These are phyloP conservation scores for Pichia sp. DNA, from an alignment of 1,139 yeast species.

Conservation along the genomic window DNA sequence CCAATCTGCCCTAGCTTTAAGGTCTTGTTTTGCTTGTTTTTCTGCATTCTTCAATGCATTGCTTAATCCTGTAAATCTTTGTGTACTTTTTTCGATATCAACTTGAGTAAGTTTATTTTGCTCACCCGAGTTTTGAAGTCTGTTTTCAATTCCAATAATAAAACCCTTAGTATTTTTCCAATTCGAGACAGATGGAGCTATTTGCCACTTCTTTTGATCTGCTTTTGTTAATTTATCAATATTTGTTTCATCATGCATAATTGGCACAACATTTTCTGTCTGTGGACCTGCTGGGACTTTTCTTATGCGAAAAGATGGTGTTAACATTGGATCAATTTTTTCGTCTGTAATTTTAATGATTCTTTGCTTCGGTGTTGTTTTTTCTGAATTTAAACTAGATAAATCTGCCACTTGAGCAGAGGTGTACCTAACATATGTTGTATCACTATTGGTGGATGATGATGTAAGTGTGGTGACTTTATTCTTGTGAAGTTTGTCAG, in stretches of 20 bases:
- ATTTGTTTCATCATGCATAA: conserved; percentile 29
- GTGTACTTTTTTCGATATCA: conserved; percentile 41
- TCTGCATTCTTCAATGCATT: conserved; percentile 76
- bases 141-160: conserved; percentile 72
- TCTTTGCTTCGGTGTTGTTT: conserved; percentile 31
- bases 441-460: conserved; percentile 15
- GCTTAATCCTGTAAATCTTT: conserved; percentile 58
- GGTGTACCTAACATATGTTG: conserved; percentile 44
- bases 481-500: conserved; percentile 33
- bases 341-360: conserved; percentile 52
- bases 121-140: conserved; percentile 35
- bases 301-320: conserved; percentile 63
- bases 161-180: conserved; percentile 96
- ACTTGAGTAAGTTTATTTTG: conserved; percentile 39
- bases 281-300: conserved; percentile 68
- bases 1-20: conserved; percentile 53
- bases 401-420: conserved; percentile 35
- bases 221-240: conserved; percentile 53
- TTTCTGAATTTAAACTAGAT: conserved; percentile 20
- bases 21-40: conserved; percentile 62
- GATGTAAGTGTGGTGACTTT: conserved; percentile 20
- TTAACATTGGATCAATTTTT: conserved; percentile 80
- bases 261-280: conserved; percentile 48
- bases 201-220: conserved; percentile 77
- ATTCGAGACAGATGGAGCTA: conserved; percentile 88